A percentile compares a stretch with the other conserved stretches of the same genome.
Evolutionary conservation across 192 early-diverging fungal genomes (phyloP).

Genomic region (Funneliformis geosporum): DNA sequence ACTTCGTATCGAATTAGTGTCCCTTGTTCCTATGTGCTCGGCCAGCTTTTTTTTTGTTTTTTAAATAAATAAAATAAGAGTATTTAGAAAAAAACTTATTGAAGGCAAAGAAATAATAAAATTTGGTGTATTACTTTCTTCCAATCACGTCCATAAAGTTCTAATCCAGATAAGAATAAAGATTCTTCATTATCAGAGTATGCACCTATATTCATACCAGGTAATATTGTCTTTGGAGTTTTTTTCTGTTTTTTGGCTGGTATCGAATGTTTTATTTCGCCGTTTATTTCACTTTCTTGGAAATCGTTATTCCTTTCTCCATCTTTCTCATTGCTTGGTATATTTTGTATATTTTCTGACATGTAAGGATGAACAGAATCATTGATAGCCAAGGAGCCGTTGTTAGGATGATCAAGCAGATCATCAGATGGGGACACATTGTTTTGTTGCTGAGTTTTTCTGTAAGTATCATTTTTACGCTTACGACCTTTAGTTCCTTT

Average conservation of each 20-base stretch:
- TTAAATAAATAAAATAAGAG: background rate
- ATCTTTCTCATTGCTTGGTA: conserved; percentile 6
- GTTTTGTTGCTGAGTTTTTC: background rate
- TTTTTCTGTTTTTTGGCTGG: conserved; percentile 46
- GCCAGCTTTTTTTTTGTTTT: conserved; percentile 50
- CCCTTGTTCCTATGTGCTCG: conserved; percentile 74
- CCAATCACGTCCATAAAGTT: conserved; percentile 85
- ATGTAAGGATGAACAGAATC: background rate
- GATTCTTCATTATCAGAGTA: conserved; percentile 78
- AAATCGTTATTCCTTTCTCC: conserved; percentile 1
- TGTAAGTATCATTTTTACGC: background rate
- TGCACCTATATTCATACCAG: conserved; percentile 65
- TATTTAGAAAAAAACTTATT: background rate
- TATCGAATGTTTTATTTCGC: conserved; percentile 30
- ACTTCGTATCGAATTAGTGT: conserved; percentile 80
- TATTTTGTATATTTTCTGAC: conserved; percentile 9
- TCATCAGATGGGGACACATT: background rate
- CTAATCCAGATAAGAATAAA: conserved; percentile 74
- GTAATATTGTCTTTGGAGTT: conserved; percentile 45
- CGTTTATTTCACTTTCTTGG: background rate
- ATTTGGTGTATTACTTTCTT: conserved; percentile 50
- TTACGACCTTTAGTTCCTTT: background rate
- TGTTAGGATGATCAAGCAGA: background rate
- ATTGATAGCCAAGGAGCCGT: conserved; percentile 6
- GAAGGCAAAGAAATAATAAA: conserved; percentile 18